These are phyloP conservation scores for Ceratocystis huliohia DNA, from an alignment of 2,329 filamentous ascomycete species.

Conservation along the genomic window DNA sequence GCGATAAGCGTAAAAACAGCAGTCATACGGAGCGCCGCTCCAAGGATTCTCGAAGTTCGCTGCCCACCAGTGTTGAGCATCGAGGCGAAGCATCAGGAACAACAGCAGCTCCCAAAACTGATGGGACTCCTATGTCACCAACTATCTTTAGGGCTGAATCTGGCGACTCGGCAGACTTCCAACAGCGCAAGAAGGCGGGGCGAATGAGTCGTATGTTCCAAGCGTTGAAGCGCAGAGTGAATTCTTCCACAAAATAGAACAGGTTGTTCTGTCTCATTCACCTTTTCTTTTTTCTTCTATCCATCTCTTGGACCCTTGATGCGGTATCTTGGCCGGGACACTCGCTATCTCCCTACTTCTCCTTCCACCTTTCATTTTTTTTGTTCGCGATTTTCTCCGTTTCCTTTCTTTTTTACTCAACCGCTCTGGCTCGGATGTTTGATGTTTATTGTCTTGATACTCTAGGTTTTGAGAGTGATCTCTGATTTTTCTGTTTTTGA, in stretches of 20 bases:
- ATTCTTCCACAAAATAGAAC: neutral
- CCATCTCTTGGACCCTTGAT: neutral
- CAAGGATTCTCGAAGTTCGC: neutral
- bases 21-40: constrained; percentile 1
- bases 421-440: neutral
- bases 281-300: neutral
- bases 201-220: constrained; percentile 10
- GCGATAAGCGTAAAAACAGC: constrained; percentile 10
- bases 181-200: neutral
- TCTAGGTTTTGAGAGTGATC: neutral
- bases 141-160: neutral
- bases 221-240: constrained; percentile 14
- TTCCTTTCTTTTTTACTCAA: neutral
- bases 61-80: constrained; percentile 6
- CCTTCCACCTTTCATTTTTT: neutral
- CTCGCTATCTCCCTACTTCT: neutral
- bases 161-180: neutral
- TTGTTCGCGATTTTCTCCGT: neutral
- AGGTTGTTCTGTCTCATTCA: neutral
- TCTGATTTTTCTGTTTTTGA: constrained; percentile 5
- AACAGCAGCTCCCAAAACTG: neutral
- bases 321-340: neutral
- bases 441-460: constrained; percentile 1
- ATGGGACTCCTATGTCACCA: neutral
- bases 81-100: neutral